Conservation (phyloP, 2,329 filamentous ascomycete genomes). For the Aureobasidium sp. region DNA sequence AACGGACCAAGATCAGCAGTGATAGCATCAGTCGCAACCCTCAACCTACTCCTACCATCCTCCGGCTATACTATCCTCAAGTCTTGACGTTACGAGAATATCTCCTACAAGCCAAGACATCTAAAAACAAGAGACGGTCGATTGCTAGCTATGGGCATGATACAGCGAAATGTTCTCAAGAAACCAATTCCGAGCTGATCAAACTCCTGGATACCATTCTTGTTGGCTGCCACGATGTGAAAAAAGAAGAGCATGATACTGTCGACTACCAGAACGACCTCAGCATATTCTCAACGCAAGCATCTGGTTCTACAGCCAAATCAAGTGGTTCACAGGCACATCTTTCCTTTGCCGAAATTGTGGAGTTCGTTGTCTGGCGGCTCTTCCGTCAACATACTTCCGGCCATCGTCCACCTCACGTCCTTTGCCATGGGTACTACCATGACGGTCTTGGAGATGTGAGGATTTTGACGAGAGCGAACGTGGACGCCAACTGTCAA, state of each 20-base stretch:
- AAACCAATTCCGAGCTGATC: slow-evolving; percentile 33
- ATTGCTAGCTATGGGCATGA: slow-evolving; percentile 44
- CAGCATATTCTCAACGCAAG: slow-evolving; percentile 37
- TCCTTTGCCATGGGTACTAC: slow-evolving; percentile 78
- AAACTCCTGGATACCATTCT: slow-evolving; percentile 61
- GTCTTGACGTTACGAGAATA: slow-evolving; percentile 63
- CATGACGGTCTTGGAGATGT: slow-evolving; percentile 31
- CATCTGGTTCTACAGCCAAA: slow-evolving; percentile 25
- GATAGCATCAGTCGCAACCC: not conserved
- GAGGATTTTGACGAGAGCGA: slow-evolving; percentile 24
- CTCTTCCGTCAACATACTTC: slow-evolving; percentile 55
- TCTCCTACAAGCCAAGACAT: slow-evolving; percentile 63
- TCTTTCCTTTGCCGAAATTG: slow-evolving; percentile 24
- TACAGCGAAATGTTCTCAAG: slow-evolving; percentile 26
- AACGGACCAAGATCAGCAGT: not conserved
- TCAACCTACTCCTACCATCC: slow-evolving; percentile 15
- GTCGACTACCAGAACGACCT: slow-evolving; percentile 30
- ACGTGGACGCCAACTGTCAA: slow-evolving; percentile 52
- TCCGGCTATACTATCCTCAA: slow-evolving; percentile 59
- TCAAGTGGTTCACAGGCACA: slow-evolving; percentile 20
- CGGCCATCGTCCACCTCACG: slow-evolving; percentile 54
- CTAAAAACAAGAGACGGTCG: slow-evolving; percentile 44
- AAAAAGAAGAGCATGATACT: slow-evolving; percentile 30
- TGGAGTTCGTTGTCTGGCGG: slow-evolving; percentile 55
- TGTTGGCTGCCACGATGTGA: slow-evolving; percentile 46